Evolutionary conservation across 495 filamentous ascomycete genomes (phyloP).

Genomic region (Lasiosphaeria hispida): DNA sequence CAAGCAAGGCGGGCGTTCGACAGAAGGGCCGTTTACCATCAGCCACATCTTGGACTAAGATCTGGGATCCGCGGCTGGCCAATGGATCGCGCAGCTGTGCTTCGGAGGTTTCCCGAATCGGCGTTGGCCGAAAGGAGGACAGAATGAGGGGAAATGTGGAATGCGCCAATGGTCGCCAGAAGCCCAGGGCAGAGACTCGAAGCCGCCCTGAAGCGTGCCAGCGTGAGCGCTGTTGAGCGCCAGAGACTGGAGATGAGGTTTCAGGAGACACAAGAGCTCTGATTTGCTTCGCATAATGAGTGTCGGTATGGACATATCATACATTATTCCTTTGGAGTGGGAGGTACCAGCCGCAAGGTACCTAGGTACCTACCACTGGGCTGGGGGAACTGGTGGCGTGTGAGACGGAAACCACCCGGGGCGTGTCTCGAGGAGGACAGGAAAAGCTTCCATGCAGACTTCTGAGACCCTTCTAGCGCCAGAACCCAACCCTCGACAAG

Average conservation of each 20-base stretch:
- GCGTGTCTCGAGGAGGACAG: neutral
- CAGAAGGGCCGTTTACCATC: constrained; percentile 18
- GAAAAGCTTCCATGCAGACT: constrained; percentile 14
- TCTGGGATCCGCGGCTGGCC: constrained; percentile 1
- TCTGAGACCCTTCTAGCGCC: constrained; percentile 7
- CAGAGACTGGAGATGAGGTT: too few relatives aligned
- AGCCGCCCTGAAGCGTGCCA: neutral
- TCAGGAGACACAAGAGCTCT: too few relatives aligned
- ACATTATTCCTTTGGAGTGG: too few relatives aligned
- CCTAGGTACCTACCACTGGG: too few relatives aligned
- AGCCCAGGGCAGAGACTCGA: too few relatives aligned
- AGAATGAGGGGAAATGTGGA: neutral
- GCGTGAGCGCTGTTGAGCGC: too few relatives aligned
- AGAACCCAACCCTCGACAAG: too few relatives aligned
- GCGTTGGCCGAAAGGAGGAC: neutral
- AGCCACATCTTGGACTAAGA: constrained; percentile 20
- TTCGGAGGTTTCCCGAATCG: neutral
- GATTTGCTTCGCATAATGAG: too few relatives aligned
- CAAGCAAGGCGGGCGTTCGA: neutral
- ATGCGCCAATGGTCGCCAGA: constrained; percentile 6
- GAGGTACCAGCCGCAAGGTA: too few relatives aligned
- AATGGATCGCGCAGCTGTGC: constrained; percentile 3
- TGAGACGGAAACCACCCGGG: neutral
- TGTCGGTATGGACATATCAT: too few relatives aligned
- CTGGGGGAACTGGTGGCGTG: neutral